phyloP scores from a whole-genome alignment of 352 stramenopile species.

The Pythium oligandrum region DNA sequence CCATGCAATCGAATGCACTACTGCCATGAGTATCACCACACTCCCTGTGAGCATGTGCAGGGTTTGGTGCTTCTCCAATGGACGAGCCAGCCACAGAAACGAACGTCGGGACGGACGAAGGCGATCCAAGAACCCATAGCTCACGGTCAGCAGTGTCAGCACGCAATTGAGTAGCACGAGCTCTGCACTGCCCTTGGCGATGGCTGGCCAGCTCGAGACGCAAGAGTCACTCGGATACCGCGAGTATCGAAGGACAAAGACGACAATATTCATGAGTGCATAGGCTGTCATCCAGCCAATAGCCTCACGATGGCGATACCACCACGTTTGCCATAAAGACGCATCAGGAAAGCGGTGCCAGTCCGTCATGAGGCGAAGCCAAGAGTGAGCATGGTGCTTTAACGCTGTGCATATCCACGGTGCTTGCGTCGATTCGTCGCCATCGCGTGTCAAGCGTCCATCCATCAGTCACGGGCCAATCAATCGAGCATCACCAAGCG shows the following conservation, averaged over 20 bases:
- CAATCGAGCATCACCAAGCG: too few relatives aligned
- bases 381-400: too few relatives aligned
- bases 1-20: conserved; percentile 35
- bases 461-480: too few relatives aligned
- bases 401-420: too few relatives aligned
- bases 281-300: conserved; percentile 26
- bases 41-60: conserved; percentile 32
- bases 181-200: conserved; percentile 44
- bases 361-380: too few relatives aligned
- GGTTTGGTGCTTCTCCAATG: conserved; percentile 27
- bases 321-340: neutral
- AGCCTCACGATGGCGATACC: conserved; percentile 14
- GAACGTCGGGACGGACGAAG: conserved; percentile 9
- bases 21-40: conserved; percentile 21
- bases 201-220: conserved; percentile 14
- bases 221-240: conserved; percentile 24
- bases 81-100: conserved; percentile 4
- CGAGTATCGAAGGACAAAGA: conserved; percentile 20
- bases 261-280: conserved; percentile 15
- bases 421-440: too few relatives aligned
- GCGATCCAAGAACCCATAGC: conserved; percentile 21
- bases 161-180: conserved; percentile 31
- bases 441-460: too few relatives aligned
- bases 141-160: conserved; percentile 28
- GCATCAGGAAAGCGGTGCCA: too few relatives aligned